These are phyloP conservation scores for Harringtonia lauricola DNA, from an alignment of 2,329 filamentous ascomycete genomes.

Conservation along the genomic window DNA sequence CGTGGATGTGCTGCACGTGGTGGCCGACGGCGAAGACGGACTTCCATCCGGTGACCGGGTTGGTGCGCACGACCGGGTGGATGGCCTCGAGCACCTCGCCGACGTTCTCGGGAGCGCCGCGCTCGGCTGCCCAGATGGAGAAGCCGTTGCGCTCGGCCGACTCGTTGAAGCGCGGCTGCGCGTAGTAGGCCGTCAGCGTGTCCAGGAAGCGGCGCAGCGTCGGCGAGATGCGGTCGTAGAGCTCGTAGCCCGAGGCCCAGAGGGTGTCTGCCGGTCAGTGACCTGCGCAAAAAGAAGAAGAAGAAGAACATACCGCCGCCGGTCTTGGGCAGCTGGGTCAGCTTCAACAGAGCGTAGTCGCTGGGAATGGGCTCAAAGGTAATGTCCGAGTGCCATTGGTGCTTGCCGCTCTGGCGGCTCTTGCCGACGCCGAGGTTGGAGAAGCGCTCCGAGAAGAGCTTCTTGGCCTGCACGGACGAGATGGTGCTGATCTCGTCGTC, in stretches of 20 bases:
- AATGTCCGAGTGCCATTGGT: slow-evolving; percentile 35
- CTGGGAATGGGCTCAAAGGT: slow-evolving; percentile 34
- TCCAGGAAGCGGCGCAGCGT: slow-evolving; percentile 41
- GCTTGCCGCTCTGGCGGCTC: slow-evolving; percentile 6
- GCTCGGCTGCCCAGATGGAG: slow-evolving; percentile 30
- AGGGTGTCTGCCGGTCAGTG: too few relatives aligned
- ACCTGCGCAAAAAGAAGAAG: too few relatives aligned
- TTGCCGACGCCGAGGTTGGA: not conserved
- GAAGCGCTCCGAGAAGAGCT: slow-evolving; percentile 6
- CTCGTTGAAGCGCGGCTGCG: slow-evolving; percentile 37
- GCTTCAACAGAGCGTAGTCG: slow-evolving; percentile 32
- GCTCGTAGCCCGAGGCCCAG: slow-evolving; percentile 57
- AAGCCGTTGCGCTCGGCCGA: slow-evolving; percentile 33
- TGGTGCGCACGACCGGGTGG: slow-evolving; percentile 45
- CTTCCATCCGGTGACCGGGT: slow-evolving; percentile 49
- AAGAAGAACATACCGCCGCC: too few relatives aligned
- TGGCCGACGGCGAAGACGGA: slow-evolving; percentile 39
- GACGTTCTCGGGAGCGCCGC: slow-evolving; percentile 39
- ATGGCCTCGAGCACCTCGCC: slow-evolving; percentile 35
- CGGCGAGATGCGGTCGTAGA: slow-evolving; percentile 51
- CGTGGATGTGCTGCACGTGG: slow-evolving; percentile 40
- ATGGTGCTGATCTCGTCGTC: slow-evolving; percentile 36
- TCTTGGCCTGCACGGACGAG: slow-evolving; percentile 24
- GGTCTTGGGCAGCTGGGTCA: slow-evolving; percentile 28
- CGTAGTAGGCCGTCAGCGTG: slow-evolving; percentile 41